Conservation (phyloP, 2,329 filamentous ascomycete species). For the Monilinia fructigena region DNA sequence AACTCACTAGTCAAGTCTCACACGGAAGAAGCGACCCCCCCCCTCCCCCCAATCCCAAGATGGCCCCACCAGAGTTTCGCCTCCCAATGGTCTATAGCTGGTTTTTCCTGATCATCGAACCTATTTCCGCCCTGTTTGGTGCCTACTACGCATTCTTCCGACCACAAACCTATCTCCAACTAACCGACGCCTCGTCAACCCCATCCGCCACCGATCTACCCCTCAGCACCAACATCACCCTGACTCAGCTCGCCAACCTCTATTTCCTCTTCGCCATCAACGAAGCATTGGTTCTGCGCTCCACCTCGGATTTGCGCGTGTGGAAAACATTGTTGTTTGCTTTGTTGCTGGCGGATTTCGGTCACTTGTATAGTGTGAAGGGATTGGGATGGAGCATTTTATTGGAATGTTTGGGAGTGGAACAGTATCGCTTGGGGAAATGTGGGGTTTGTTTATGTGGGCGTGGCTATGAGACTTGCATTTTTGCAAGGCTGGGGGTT, state of each 20-base stretch:
- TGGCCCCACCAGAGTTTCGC: slow-evolving; percentile 41
- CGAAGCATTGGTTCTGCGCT: slow-evolving; percentile 72
- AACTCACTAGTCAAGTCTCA: too few relatives aligned
- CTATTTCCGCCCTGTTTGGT: slow-evolving; percentile 52
- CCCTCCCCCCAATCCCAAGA: too few relatives aligned
- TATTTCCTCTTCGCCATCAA: slow-evolving; percentile 76
- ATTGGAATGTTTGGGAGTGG: slow-evolving; percentile 57
- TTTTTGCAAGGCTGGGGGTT: slow-evolving; percentile 60
- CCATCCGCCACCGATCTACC: slow-evolving; percentile 44
- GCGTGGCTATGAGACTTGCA: slow-evolving; percentile 57
- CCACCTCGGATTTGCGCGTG: slow-evolving; percentile 64
- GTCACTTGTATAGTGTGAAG: slow-evolving; percentile 67
- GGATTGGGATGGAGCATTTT: slow-evolving; percentile 62
- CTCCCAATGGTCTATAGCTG: slow-evolving; percentile 63
- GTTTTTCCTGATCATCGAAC: slow-evolving; percentile 76
- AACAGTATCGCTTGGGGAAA: slow-evolving; percentile 69
- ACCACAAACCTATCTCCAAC: slow-evolving; percentile 57
- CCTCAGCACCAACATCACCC: slow-evolving; percentile 61
- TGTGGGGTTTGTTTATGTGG: slow-evolving; percentile 67
- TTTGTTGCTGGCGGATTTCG: slow-evolving; percentile 72
- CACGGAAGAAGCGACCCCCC: too few relatives aligned
- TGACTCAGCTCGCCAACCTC: slow-evolving; percentile 75
- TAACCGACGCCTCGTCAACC: slow-evolving; percentile 53
- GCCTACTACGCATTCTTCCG: slow-evolving; percentile 53
- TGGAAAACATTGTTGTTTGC: slow-evolving; percentile 68